Percentiles rank a stretch among this genome's conserved stretches.
Conservation (phyloP, 2,329 filamentous ascomycete genomes). For the Stagonosporopsis vannaccii region DNA sequence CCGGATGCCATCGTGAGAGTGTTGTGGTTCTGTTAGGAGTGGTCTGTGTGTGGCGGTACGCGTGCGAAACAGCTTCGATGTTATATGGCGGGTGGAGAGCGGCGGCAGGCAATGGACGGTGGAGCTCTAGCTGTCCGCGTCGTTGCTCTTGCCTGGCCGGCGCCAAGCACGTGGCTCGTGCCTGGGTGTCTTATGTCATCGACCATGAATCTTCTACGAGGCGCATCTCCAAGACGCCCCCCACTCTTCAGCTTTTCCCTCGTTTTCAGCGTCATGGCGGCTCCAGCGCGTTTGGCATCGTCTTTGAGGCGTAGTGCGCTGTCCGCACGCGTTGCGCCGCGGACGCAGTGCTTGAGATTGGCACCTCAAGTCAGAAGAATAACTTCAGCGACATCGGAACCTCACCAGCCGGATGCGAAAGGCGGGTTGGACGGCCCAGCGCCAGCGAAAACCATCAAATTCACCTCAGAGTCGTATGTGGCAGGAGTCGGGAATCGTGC, state of each 20-base stretch:
- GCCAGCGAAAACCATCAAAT: conserved; percentile 64
- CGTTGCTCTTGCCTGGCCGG: conserved; percentile 45
- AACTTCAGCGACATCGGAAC: conserved; percentile 52
- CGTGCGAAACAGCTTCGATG: conserved; percentile 1
- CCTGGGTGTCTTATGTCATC: conserved; percentile 37
- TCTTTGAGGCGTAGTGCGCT: conserved; percentile 44
- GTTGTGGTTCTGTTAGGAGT: neutral
- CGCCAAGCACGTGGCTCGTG: conserved; percentile 43
- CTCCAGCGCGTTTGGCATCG: conserved; percentile 42
- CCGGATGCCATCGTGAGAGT: conserved; percentile 78
- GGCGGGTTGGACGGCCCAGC: conserved; percentile 46
- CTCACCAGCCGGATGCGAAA: conserved; percentile 48
- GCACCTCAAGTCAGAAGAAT: conserved; percentile 46
- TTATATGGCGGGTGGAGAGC: conserved; percentile 21
- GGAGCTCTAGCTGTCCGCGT: conserved; percentile 52
- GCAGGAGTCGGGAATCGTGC: neutral
- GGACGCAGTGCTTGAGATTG: conserved; percentile 34
- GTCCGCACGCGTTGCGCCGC: conserved; percentile 33
- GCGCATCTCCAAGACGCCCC: conserved; percentile 20
- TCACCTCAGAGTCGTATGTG: conserved; percentile 77
- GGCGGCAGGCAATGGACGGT: conserved; percentile 29
- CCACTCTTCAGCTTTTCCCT: conserved; percentile 29
- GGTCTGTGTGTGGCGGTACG: neutral
- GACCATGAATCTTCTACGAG: conserved; percentile 24
- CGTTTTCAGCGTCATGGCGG: conserved; percentile 42